Conservation (phyloP, 306 rosid genomes). For the Quercus wislizeni region DNA sequence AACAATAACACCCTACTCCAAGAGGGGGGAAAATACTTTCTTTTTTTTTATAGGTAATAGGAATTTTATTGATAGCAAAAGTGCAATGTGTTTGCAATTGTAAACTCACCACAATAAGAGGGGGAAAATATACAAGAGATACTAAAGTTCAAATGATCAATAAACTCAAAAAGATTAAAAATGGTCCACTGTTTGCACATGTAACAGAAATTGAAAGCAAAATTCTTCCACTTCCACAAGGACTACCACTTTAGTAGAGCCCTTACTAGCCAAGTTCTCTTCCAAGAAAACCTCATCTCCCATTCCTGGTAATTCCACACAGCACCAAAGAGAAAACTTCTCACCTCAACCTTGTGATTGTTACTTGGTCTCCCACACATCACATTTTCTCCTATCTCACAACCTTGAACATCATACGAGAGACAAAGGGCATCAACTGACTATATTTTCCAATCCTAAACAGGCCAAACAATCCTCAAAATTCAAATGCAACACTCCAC, state of each 20-base stretch:
- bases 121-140: not conserved
- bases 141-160: not conserved
- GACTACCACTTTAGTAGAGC: not conserved
- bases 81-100: too few relatives aligned
- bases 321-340: not conserved
- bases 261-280: not conserved
- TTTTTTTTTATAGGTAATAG: too few relatives aligned
- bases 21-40: too few relatives aligned
- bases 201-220: not conserved
- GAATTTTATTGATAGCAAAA: too few relatives aligned
- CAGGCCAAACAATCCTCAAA: not conserved
- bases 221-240: not conserved
- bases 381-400: not conserved
- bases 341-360: not conserved
- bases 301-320: not conserved
- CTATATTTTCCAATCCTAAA: not conserved
- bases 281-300: not conserved
- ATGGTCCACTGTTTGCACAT: not conserved
- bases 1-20: not conserved
- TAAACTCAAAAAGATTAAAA: not conserved
- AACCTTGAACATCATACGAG: not conserved
- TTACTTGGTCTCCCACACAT: not conserved
- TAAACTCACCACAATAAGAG: too few relatives aligned
- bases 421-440: not conserved
- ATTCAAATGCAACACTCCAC: not conserved